phyloP scores from a whole-genome alignment of 2,329 filamentous ascomycete genomes.

The Knufia fluminis region DNA sequence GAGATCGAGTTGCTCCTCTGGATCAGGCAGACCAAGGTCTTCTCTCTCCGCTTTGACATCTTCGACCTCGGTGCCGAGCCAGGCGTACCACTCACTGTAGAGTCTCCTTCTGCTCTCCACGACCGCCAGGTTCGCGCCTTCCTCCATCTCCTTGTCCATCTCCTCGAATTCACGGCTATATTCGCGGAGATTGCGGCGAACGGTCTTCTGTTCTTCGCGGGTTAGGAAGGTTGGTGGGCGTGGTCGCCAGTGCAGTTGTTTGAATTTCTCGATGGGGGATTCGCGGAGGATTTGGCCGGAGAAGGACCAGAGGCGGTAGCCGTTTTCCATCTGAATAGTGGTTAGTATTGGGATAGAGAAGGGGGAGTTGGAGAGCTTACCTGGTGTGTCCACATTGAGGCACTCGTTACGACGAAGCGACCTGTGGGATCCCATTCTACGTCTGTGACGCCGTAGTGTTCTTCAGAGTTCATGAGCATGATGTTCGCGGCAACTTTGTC shows the following conservation, averaged over 20 bases:
- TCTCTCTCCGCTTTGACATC: constrained; percentile 65
- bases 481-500: constrained; percentile 93
- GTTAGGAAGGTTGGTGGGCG: constrained; percentile 81
- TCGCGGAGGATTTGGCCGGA: constrained; percentile 80
- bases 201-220: constrained; percentile 95
- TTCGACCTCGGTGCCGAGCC: constrained; percentile 64
- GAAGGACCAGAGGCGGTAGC: constrained; percentile 97
- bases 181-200: constrained; percentile 96
- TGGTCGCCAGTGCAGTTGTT: constrained; percentile 92
- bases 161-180: constrained; percentile 94
- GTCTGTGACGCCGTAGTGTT: constrained; percentile 96
- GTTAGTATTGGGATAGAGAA: background rate
- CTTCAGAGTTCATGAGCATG: constrained; percentile 83
- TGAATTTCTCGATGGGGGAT: constrained; percentile 91
- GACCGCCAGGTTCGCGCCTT: constrained; percentile 86
- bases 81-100: constrained; percentile 81
- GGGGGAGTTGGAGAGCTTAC: constrained; percentile 48
- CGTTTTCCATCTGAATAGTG: constrained; percentile 79
- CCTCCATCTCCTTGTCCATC: constrained; percentile 86
- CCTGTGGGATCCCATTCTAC: constrained; percentile 97
- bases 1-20: constrained; percentile 49
- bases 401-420: constrained; percentile 86
- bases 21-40: constrained; percentile 55
- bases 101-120: constrained; percentile 75
- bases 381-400: constrained; percentile 89